These are phyloP conservation scores for Rubroboletus pulcherrimus DNA, from an alignment of 768 basidiomycete genomes.

Conservation along the genomic window DNA sequence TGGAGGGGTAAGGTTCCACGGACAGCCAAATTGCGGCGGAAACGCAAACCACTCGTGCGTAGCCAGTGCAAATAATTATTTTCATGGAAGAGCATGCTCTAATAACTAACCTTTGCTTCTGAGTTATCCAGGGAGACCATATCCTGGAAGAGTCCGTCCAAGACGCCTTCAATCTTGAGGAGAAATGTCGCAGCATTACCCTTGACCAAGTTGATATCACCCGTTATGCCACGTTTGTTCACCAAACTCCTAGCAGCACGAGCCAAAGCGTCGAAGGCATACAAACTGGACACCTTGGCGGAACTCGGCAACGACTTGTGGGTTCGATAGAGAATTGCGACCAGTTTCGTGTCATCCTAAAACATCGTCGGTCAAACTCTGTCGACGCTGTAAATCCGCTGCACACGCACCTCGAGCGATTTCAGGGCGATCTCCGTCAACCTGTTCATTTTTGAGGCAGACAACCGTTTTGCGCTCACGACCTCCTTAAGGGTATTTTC, in stretches of 20 bases:
- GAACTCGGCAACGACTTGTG: conserved; percentile 72
- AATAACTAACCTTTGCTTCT: conserved; percentile 82
- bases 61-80: background rate
- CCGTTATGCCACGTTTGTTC: conserved; percentile 59
- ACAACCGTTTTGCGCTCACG: conserved; percentile 78
- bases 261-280: conserved; percentile 90
- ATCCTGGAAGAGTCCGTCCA: conserved; percentile 87
- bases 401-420: conserved; percentile 63
- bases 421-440: conserved; percentile 76
- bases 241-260: conserved; percentile 72
- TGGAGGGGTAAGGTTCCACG: background rate
- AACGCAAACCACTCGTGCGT: conserved; percentile 7
- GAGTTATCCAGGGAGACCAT: conserved; percentile 60
- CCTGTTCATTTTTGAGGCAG: conserved; percentile 77
- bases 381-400: background rate
- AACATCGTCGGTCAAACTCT: background rate
- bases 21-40: conserved; percentile 1
- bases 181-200: conserved; percentile 83
- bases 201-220: conserved; percentile 50
- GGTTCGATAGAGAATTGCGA: conserved; percentile 83
- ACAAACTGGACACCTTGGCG: conserved; percentile 83
- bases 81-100: conserved; percentile 7
- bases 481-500: conserved; percentile 78
- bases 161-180: conserved; percentile 82
- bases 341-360: conserved; percentile 82